Base-by-base conservation (phyloP, 306 rosid genomes). In the Leucaena leucocephala region DNA sequence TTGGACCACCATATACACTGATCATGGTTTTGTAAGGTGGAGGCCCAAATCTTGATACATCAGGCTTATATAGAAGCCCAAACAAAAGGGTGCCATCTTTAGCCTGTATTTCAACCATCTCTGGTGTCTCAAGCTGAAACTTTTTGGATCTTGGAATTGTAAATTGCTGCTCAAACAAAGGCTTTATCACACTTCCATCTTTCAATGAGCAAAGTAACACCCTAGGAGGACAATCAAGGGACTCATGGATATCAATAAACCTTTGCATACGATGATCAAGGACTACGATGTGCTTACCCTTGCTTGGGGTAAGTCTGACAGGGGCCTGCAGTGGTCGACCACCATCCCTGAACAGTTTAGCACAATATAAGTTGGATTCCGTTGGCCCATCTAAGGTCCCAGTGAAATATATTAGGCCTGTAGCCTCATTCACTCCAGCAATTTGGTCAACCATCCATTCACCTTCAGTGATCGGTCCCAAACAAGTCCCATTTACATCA, bases 381-480 rank as follows among this genome's bases (percentile, higher is more conserved):
- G 93, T 78, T 48, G 99, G 99, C 48, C 99, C 89, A 15, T 93
- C 96, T 27, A 86, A 85, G 78, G 98, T 95, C 72, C 94, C 99
- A 2, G 98, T 91, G 75, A 95, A 95, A 82, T 95, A 95, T 58
- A 95, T 78, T 70, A 89, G 86, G 82, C 97, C 97, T 2, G 83
- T 83, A 74, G 91, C 97, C 77, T 95, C 98, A 35, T 95, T 91
- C 79, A 95, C 87, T 21, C 99, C 99, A 2, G 96, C 94, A 46
- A 95, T 89, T 87, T 91, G 97, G 80, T 95, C 99, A 65, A 95
- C 99, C 97, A 95, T 89, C 99, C 99, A 95, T 39, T 92, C 93
- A 54, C 99, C 99, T 86, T 90, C 93, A 5, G 99, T 95, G 71
- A 93, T 84, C 64, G 97, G 90, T 71, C 98, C 97, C 78, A 91